Conservation (phyloP, 805 yeast genomes). For the Phaffomyces antillensis region DNA sequence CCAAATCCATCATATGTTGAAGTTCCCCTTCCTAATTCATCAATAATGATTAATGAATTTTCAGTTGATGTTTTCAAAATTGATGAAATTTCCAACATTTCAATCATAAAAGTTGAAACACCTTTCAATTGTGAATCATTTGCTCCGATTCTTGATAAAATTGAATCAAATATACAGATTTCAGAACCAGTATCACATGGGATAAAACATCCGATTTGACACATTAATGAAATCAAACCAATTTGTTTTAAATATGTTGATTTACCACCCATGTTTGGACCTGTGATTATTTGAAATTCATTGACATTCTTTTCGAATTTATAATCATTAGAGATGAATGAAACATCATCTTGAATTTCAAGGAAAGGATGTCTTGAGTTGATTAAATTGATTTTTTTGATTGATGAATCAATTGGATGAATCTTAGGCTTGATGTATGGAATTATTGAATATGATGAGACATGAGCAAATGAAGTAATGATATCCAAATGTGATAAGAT, state of each 20-base stretch:
- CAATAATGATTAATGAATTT: slow-evolving; percentile 80
- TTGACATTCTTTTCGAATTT: slow-evolving; percentile 44
- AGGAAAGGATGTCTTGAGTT: slow-evolving; percentile 94
- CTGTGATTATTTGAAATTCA: slow-evolving; percentile 82
- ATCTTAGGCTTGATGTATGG: slow-evolving; percentile 74
- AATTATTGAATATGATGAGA: slow-evolving; percentile 71
- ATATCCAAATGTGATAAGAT: slow-evolving; percentile 76
- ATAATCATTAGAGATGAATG: slow-evolving; percentile 92
- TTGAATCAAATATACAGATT: slow-evolving; percentile 79
- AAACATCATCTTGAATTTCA: slow-evolving; percentile 84
- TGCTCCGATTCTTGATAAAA: slow-evolving; percentile 96
- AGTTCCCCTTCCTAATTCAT: slow-evolving; percentile 82
- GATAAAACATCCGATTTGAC: slow-evolving; percentile 75
- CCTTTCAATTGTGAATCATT: slow-evolving; percentile 97
- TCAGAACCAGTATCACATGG: slow-evolving; percentile 71
- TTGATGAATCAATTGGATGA: slow-evolving; percentile 40
- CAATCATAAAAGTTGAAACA: slow-evolving; percentile 93
- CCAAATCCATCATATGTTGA: slow-evolving; percentile 96
- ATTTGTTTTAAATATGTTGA: slow-evolving; percentile 87
- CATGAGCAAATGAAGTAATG: slow-evolving; percentile 77
- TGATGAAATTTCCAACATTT: slow-evolving; percentile 90
- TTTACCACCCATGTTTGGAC: slow-evolving; percentile 98
- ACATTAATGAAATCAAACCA: slow-evolving; percentile 81
- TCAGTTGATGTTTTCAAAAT: slow-evolving; percentile 73
- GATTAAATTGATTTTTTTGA: slow-evolving; percentile 45